These are phyloP conservation scores for Verbascum thapsus DNA, from an alignment of 257 asterid species.

Conservation along the genomic window DNA sequence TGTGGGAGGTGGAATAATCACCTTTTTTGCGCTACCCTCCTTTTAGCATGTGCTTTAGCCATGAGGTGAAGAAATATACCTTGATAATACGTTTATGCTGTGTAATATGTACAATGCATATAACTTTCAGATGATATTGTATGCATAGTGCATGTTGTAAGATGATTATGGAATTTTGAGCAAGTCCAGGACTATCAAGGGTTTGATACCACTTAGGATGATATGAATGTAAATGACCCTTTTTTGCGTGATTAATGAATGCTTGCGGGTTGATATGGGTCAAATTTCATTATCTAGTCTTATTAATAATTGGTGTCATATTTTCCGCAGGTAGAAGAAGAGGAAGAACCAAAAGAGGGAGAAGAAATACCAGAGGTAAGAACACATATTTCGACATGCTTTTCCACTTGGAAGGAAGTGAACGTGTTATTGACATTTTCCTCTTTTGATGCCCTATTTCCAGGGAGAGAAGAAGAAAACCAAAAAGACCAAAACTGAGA, in stretches of 20 bases:
- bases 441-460: constrained; percentile 23
- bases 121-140: not conserved
- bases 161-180: not conserved
- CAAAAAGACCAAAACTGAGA: constrained; percentile 86
- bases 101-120: not conserved
- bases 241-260: not conserved
- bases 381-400: not conserved
- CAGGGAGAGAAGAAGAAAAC: constrained; percentile 80
- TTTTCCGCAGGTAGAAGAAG: constrained; percentile 86
- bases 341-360: constrained; percentile 92
- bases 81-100: not conserved
- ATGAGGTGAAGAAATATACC: not conserved
- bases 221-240: not conserved
- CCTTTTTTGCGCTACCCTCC: not conserved
- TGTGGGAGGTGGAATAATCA: constrained; percentile 1
- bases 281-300: not conserved
- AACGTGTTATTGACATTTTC: not conserved
- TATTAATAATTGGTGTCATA: constrained; percentile 18
- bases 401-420: not conserved
- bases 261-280: not conserved
- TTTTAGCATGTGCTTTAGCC: not conserved
- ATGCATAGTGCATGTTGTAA: not conserved
- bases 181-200: not conserved
- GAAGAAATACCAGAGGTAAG: constrained; percentile 84
- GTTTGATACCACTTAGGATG: not conserved